Conservation (phyloP, 2,329 filamentous ascomycete genomes). For the Trichophyton benhamiae region DNA sequence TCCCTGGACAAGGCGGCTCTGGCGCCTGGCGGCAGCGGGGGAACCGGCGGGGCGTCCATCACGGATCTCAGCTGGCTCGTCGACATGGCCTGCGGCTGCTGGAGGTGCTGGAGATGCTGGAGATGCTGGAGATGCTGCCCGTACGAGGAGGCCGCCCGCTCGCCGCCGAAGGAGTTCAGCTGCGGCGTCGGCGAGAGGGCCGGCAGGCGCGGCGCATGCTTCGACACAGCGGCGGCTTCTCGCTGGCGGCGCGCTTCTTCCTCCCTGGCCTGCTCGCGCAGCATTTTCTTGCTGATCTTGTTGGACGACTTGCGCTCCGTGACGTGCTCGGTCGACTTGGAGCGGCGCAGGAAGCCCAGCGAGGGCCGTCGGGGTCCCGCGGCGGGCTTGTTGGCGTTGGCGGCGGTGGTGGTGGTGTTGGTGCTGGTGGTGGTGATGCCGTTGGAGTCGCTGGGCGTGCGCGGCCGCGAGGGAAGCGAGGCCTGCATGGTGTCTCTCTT, state of each 20-base stretch:
- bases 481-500: not conserved
- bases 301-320: conserved; percentile 39
- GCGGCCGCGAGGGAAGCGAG: conserved; percentile 17
- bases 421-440: conserved; percentile 20
- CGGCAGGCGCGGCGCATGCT: conserved; percentile 46
- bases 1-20: conserved; percentile 50
- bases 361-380: conserved; percentile 35
- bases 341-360: conserved; percentile 51
- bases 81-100: not conserved
- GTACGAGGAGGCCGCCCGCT: conserved; percentile 38
- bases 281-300: conserved; percentile 27
- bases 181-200: conserved; percentile 35
- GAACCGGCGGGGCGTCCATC: conserved; percentile 12
- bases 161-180: conserved; percentile 49
- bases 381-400: not conserved
- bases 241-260: conserved; percentile 45
- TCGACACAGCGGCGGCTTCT: conserved; percentile 44
- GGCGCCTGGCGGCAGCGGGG: conserved; percentile 13
- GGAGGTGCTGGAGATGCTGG: not conserved
- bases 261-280: conserved; percentile 30
- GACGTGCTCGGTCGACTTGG: conserved; percentile 53
- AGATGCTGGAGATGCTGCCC: too few species aligned
- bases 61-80: conserved; percentile 18
- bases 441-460: conserved; percentile 23
- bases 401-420: not conserved